Base-by-base conservation (phyloP, 176 grass and related monocot species). In the Raddia guianensis region DNA sequence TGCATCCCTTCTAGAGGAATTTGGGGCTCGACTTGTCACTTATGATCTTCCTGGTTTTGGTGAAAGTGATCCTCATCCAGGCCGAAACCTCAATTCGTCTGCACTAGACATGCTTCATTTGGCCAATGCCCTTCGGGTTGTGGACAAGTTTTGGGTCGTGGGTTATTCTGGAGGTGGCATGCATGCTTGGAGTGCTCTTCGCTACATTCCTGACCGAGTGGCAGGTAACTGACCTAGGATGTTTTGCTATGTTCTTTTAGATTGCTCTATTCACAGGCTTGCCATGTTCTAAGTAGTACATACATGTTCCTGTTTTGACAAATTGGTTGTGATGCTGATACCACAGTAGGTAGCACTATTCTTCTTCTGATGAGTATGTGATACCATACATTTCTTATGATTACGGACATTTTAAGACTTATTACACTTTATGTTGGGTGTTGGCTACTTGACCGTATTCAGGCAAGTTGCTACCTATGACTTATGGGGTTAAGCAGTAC, bases 41-140 rank as follows among this genome's bases (percentile, higher is more conserved):
- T 99, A 95, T 58, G 96, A 99, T 83, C 92, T 99, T 76, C 96
- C 96, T 70, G 96, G 96, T 88, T 99, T 99, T 91, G 96, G 96
- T 80, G 96, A 99, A 93, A 99, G 96, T 69, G 96, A 99, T 91
- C 96, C 86, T 44, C 92, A 99, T 77, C 86, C 84, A 15, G 47
- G 85, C 60, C 90, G 92, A 76, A 74, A 95, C 84, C 92, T 95
- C 44, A 99, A 93, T 72, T 93, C 96, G 79, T 99, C 96, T 59
- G 96, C 96, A 56, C 62, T 88, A 12, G 96, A 98, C 86, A 93
- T 98, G 92, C 92, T 98, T 83, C 82, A 98, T 70, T 86, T 98
- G 86, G 96, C 88, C 12, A 76, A 88, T 84, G 84, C 92, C 69
- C 84, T 95, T 4, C 73, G 76, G 74, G 68, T 95, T 56, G 53